Conservation (phyloP, 345 rosid genomes). For the Orychophragmus violaceus region DNA sequence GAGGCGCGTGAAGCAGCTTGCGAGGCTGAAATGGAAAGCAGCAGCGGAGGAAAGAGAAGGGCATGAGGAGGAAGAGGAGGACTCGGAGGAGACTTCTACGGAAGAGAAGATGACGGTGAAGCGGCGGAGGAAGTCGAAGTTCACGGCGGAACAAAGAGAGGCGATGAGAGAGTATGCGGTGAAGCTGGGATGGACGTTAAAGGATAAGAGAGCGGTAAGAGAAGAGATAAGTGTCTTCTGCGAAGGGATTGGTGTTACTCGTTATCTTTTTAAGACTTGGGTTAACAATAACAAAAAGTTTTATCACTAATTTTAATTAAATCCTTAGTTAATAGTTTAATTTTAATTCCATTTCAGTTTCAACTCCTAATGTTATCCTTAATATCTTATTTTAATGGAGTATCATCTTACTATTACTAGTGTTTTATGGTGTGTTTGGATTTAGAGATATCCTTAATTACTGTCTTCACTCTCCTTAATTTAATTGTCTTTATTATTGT, state of each 20-base stretch:
- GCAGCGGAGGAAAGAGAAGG: not conserved
- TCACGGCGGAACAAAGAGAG: slow-evolving; percentile 30
- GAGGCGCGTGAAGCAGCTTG: slow-evolving; percentile 33
- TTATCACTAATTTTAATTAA: slow-evolving; percentile 9
- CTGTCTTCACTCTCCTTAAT: not conserved
- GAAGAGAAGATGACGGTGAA: slow-evolving; percentile 12
- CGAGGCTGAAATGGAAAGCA: slow-evolving; percentile 27
- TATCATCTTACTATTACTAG: not conserved
- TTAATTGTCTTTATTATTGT: not conserved
- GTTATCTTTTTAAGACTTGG: slow-evolving; percentile 38
- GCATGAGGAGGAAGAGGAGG: not conserved
- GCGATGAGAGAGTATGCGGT: slow-evolving; percentile 34
- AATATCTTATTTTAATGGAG: not conserved
- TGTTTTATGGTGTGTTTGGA: not conserved
- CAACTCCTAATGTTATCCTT: not conserved
- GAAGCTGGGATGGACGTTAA: slow-evolving; percentile 38
- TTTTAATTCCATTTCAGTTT: slow-evolving; percentile 7
- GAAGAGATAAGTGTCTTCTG: slow-evolving; percentile 36
- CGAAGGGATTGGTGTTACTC: slow-evolving; percentile 36
- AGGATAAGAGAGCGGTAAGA: slow-evolving; percentile 27
- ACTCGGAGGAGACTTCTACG: slow-evolving; percentile 25
- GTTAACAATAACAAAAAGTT: slow-evolving; percentile 37
- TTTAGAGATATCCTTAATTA: not conserved
- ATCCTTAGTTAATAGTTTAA: not conserved
- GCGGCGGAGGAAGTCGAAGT: slow-evolving; percentile 33